Base-by-base conservation (phyloP, 495 filamentous ascomycete species). In the Umbilicaria muhlenbergii region DNA sequence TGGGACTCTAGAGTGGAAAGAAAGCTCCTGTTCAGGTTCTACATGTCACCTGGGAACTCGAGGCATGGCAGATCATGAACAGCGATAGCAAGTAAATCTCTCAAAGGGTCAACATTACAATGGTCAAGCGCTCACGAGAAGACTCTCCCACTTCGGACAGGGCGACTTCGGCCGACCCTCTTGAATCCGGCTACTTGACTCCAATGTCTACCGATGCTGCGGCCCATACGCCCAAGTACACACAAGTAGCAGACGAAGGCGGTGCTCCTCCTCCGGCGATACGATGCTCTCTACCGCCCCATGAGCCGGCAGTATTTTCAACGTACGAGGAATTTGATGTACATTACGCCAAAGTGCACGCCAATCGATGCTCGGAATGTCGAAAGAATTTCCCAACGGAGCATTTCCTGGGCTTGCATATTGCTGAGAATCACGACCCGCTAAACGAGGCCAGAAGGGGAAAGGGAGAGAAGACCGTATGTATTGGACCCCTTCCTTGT, bases 391-490 rank as follows among this genome's bases (percentile, higher is more conserved):
- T 88, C 47, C 81, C 80, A 2, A 80, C 78, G 0, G 65, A 71
- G 33, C 72, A 73, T 45, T 80, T 91, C 41, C 63, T 98, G 44
- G 67, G 71, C 49, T 55, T 98, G 2, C 91, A 98, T 60, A 93
- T 95, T 47, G 75, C 82, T 48, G 91, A 98, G 60, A 85, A 82
- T 46, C 91, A 98, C 64, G 88, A 98, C 64, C 68, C 83, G 2
- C 66, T 96, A 37, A 68, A 65, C 33, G 77, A 73, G 32, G 73
- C 81, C n/a, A 73, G 66, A 45, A 70, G 73, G 49, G 86, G 83
- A 37, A 70, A 73, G 36, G 89, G 85, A 21, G 89, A 94, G 57
- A 89, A 86, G 49, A 94, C 81, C 2, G 86, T 92, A 68, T 57
- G 79, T 64, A n/a, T 18, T 8, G 15, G 32, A 42, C 13, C 18